Base-by-base conservation (phyloP, 176 grass and related monocot genomes). In the Zizania latifolia region DNA sequence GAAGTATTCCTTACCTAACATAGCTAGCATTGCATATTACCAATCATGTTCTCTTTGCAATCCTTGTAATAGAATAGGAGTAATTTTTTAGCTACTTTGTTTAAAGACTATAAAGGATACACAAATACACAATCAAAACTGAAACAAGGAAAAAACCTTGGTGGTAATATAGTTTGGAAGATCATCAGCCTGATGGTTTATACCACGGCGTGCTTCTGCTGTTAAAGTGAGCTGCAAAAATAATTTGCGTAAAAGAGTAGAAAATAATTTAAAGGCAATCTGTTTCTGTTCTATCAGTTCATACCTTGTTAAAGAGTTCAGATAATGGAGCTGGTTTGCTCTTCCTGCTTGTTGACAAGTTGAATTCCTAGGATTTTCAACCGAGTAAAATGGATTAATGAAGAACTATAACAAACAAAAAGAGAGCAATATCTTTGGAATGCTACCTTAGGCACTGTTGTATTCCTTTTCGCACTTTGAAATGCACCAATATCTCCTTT, bases 241-340 rank as follows among this genome's bases (percentile, higher is more conserved):
- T 46, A 23, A 68, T 68, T 21, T 15, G 8, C 35, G 3, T 32
- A 41, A 8, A 83, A 2, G 4, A 62, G 40, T n/a, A 73, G 43
- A n/a, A 16, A 51, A 19, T 36, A 35, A 54, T 15, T 12, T 19
- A 8, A 58, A 61, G 72, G 10, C 3, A 28, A 58, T 21, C 11
- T 2, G 32, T 68, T 21, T 45, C 1, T 66, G 15, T 29, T 30
- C 22, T 21, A 27, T 61, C 23, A 8, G 8, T 48, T 50, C 15
- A 46, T 45, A 92, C 93, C 87, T 92, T 90, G 67, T 92, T 92
- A 84, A 97, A 92, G 16, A 97, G 82, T 58, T 90, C 89, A 19
- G 90, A 83, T 67, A 97, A 85, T 28, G 90, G 87, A 82, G 59
- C 35, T 8, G 68, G 84, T 37, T 90, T 89, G 51, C 29, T 41